Percentiles rank a stretch among this genome's conserved stretches.
Conservation (phyloP, 106 monocot species). For the Xerophyta viscosa region DNA sequence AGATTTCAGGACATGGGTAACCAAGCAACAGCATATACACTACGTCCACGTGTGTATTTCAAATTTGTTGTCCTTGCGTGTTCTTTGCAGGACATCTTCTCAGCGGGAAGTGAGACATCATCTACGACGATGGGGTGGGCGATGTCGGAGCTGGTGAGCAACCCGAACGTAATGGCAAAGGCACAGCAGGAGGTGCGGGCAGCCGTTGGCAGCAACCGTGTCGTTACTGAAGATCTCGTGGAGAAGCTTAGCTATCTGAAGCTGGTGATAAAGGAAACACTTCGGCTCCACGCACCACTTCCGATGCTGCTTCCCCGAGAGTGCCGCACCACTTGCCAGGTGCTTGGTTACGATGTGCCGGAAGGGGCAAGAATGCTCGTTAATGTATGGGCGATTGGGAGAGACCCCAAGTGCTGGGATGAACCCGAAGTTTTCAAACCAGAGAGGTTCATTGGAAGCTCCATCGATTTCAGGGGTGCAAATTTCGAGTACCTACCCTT, state of each 20-base stretch:
- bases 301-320: conserved; percentile 27
- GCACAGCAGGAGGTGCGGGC: conserved; percentile 17
- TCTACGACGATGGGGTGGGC: conserved; percentile 17
- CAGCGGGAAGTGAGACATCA: conserved; percentile 17
- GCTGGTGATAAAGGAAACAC: conserved; percentile 29
- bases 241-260: conserved; percentile 14
- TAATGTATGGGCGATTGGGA: conserved; percentile 27
- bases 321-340: conserved; percentile 7
- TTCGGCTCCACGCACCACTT: conserved; percentile 24
- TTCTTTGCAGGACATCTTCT: conserved; percentile 13
- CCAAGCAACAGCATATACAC: no score
- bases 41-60: not conserved
- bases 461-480: conserved; percentile 1
- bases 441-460: conserved; percentile 12
- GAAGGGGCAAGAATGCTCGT: conserved; percentile 13
- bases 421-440: conserved; percentile 13
- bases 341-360: conserved; percentile 27
- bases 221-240: conserved; percentile 3
- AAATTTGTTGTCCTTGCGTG: not conserved
- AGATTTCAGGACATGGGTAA: no score
- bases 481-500: conserved; percentile 26
- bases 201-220: not conserved
- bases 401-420: conserved; percentile 25
- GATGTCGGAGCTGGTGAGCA: conserved; percentile 28
- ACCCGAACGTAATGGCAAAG: conserved; percentile 25